phyloP scores from a whole-genome alignment of 2,329 filamentous ascomycete genomes.

The Colletotrichum graminicola region DNA sequence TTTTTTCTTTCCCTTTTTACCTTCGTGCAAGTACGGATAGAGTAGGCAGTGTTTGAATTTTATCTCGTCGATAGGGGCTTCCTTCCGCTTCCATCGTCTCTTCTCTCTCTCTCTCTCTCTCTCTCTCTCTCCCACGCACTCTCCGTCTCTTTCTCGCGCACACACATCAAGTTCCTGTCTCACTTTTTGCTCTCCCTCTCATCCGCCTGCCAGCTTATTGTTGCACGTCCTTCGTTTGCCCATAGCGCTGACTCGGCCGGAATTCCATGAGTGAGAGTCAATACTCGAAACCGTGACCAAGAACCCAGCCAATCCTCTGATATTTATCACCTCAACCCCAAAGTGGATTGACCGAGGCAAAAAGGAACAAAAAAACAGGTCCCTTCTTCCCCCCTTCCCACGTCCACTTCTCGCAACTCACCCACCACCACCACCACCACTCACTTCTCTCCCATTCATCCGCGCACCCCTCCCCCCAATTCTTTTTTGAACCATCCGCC shows the following conservation, averaged over 20 bases:
- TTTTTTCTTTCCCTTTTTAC: conserved; percentile 32
- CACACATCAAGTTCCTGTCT: conserved; percentile 42
- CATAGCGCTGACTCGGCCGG: conserved; percentile 23
- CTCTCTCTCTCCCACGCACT: no score
- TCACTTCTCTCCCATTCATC: background rate
- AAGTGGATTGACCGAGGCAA: conserved; percentile 22
- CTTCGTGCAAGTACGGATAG: conserved; percentile 12
- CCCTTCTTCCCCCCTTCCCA: conserved; percentile 19
- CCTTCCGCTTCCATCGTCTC: conserved; percentile 19
- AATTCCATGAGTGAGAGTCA: conserved; percentile 43
- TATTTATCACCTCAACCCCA: conserved; percentile 32
- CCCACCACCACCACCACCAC: conserved; percentile 6
- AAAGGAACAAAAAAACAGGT: conserved; percentile 30
- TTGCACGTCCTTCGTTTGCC: conserved; percentile 10
- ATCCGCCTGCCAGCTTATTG: background rate
- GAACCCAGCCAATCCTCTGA: conserved; percentile 28
- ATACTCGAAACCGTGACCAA: conserved; percentile 9
- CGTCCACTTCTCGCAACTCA: conserved; percentile 20
- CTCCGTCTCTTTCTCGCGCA: background rate
- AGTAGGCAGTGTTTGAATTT: conserved; percentile 22
- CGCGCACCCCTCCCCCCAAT: conserved; percentile 22
- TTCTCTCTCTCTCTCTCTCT: background rate
- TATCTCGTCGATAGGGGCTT: conserved; percentile 26
- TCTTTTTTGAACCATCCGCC: conserved; percentile 26
- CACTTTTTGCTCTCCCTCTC: conserved; percentile 36